A percentile compares a stretch with the other conserved stretches of the same genome.
These are phyloP conservation scores for Crithidia mellificae DNA, from an alignment of 208 protist genomes.

Conservation along the genomic window DNA sequence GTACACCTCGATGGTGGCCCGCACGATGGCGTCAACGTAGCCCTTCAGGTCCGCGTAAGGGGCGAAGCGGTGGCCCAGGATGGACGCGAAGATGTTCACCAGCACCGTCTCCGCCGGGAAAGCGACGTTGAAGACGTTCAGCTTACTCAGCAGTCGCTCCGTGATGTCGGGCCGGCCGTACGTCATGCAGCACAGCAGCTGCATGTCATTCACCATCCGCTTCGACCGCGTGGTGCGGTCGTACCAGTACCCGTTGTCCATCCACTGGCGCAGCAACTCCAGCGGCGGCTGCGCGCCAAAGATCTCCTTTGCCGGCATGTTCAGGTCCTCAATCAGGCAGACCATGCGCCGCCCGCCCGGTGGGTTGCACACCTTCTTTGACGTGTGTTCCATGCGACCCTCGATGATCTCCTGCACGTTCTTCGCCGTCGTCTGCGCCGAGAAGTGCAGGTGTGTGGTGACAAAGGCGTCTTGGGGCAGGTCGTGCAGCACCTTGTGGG, in stretches of 20 bases:
- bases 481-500: slow-evolving; percentile 80
- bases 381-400: slow-evolving; percentile 95
- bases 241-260: slow-evolving; percentile 98
- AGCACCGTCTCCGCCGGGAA: slow-evolving; percentile 93
- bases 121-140: slow-evolving; percentile 97
- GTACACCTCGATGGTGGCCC: slow-evolving; percentile 96
- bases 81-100: slow-evolving; percentile 95
- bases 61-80: slow-evolving; percentile 93
- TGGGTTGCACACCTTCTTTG: slow-evolving; percentile 95
- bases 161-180: slow-evolving; percentile 95
- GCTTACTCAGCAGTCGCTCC: slow-evolving; percentile 92
- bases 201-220: slow-evolving; percentile 95
- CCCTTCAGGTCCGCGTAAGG: slow-evolving; percentile 93
- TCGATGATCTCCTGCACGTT: slow-evolving; percentile 97
- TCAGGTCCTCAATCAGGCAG: slow-evolving; percentile 98
- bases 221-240: slow-evolving; percentile 93
- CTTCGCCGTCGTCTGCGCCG: slow-evolving; percentile 93
- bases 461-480: slow-evolving; percentile 84
- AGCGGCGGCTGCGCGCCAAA: slow-evolving; percentile 98
- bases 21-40: slow-evolving; percentile 91
- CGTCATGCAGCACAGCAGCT: slow-evolving; percentile 97
- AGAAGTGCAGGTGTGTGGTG: slow-evolving; percentile 95
- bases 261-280: slow-evolving; percentile 96
- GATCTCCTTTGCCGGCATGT: slow-evolving; percentile 97
- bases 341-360: slow-evolving; percentile 94